Base-by-base conservation (phyloP, 2,329 filamentous ascomycete genomes). In the Paecilomyces variotii region DNA sequence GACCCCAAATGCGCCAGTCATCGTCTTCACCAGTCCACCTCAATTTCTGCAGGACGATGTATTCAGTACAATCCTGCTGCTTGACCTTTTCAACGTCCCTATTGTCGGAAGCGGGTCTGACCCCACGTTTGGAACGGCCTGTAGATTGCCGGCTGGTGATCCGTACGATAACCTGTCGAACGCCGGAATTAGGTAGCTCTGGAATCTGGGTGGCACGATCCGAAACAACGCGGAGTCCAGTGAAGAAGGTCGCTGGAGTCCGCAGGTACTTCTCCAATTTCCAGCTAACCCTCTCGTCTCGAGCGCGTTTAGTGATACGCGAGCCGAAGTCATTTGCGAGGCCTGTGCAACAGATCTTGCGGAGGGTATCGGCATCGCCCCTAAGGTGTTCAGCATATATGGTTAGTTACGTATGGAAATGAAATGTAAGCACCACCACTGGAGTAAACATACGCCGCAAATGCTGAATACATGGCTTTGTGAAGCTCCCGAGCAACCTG, bases 1-100 rank as follows among this genome's bases (percentile, higher is more conserved):
- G 74, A 2, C 80, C 80, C 80, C 80, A 82, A 55, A 82, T 67
- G 61, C 74, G 76, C 80, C 80, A 83, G 14, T 72, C 67, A 11
- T 71, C 70, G 49, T 77, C 69, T 60, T 74, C 69, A 7, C 77
- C 74, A 30, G 70, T 70, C 65, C 75, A 70, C 35, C 74, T 66
- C 34, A 76, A 62, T 66, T 76, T 75, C 69, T 82, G 80, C 26
- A 82, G 64, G 12, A 82, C 80, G 30, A 82, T 64, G 61, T 82
- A 81, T 65, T 83, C 80, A 1, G 70, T 73, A 61, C 74, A 74
- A 61, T 76, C 74, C 67, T 76, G 76, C 56, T 72, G 65, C 66
- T 75, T 76, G 14, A 65, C 63, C n/a, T 67, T 61, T 26, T 61
- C 63, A 32, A 59, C 54, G 5, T 35, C 45, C 25, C 60, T 39